Conservation (phyloP, 371 early-diverging fungal species). For the Mucor plumbeus region DNA sequence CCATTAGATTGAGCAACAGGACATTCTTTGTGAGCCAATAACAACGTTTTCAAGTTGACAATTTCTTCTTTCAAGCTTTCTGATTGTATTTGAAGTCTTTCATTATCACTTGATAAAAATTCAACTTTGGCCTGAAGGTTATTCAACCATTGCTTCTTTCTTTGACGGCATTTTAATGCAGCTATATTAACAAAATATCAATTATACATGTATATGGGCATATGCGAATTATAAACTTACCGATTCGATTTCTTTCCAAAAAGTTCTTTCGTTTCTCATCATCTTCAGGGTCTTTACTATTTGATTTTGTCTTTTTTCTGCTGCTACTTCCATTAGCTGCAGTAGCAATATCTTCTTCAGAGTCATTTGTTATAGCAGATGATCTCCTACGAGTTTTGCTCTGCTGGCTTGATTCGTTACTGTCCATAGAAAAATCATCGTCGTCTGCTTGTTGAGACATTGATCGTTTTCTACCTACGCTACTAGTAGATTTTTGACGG, state of each 20-base stretch:
- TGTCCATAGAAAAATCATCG: constrained; percentile 25
- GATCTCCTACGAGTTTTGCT: constrained; percentile 26
- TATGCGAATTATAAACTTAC: constrained; percentile 36
- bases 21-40: constrained; percentile 82
- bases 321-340: background rate
- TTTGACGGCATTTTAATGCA: constrained; percentile 88
- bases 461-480: constrained; percentile 20
- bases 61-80: constrained; percentile 74
- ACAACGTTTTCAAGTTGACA: constrained; percentile 72
- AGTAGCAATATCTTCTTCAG: constrained; percentile 18
- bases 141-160: constrained; percentile 86
- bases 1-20: constrained; percentile 74
- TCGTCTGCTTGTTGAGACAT: constrained; percentile 14
- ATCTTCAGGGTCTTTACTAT: constrained; percentile 32
- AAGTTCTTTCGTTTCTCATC: constrained; percentile 80
- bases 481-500: constrained; percentile 5
- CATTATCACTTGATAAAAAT: constrained; percentile 72
- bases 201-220: background rate
- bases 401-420: constrained; percentile 20
- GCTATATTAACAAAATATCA: constrained; percentile 46
- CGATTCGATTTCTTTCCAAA: constrained; percentile 84
- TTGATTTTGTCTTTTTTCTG: constrained; percentile 26
- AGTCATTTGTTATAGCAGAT: constrained; percentile 10
- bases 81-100: constrained; percentile 69
- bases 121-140: constrained; percentile 84